Conservation (phyloP, 768 basidiomycete genomes). For the Mycena albidolilacea region DNA sequence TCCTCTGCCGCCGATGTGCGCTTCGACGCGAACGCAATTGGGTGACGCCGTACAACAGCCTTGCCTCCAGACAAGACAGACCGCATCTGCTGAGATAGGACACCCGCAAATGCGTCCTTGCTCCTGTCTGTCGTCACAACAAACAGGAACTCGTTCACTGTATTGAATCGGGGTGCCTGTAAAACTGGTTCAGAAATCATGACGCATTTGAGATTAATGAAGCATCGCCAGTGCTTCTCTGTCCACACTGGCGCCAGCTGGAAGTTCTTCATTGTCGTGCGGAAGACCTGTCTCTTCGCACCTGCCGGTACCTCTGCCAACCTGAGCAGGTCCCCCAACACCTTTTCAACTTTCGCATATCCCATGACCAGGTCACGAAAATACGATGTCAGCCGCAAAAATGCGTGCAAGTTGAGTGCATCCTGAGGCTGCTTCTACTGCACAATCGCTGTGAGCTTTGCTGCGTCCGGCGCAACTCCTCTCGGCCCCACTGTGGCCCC, state of each 20-base stretch:
- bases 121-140: conserved; percentile 6
- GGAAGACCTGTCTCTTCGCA: conserved; percentile 44
- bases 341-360: conserved; percentile 51
- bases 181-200: conserved; percentile 30
- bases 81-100: neutral
- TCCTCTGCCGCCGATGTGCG: neutral
- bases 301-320: conserved; percentile 38
- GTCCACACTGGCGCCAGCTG: conserved; percentile 35
- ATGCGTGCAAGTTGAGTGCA: conserved; percentile 47
- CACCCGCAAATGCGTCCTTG: neutral
- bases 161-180: conserved; percentile 39
- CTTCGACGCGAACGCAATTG: conserved; percentile 1
- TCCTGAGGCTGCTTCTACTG: conserved; percentile 50
- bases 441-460: conserved; percentile 55
- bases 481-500: conserved; percentile 47
- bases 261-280: conserved; percentile 38
- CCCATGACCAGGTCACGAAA: conserved; percentile 51
- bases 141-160: conserved; percentile 34
- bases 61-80: neutral
- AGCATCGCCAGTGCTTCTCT: conserved; percentile 41
- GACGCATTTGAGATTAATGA: conserved; percentile 42
- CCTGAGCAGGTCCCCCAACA: conserved; percentile 48
- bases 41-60: neutral
- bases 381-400: conserved; percentile 52
- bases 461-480: conserved; percentile 52